phyloP scores from a whole-genome alignment of 2,329 filamentous ascomycete species.

The Plenodomus tracheiphilus region DNA sequence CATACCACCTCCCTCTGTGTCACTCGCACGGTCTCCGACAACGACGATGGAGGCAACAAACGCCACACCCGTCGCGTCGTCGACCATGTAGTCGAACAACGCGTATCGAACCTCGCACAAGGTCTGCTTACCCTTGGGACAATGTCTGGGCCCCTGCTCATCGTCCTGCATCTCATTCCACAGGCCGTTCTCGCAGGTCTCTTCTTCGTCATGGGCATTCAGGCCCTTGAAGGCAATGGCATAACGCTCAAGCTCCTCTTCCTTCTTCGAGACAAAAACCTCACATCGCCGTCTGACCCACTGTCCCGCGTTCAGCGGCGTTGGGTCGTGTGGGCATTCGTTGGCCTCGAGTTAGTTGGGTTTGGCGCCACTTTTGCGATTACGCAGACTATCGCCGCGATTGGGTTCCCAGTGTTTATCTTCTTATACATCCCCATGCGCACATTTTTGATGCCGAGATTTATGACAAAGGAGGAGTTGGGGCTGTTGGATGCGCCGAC shows the following conservation, averaged over 20 bases:
- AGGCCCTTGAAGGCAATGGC: slow-evolving; percentile 57
- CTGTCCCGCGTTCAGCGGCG: slow-evolving; percentile 49
- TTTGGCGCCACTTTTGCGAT: slow-evolving; percentile 61
- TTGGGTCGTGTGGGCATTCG: slow-evolving; percentile 54
- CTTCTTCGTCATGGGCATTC: slow-evolving; percentile 62
- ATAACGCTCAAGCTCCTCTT: slow-evolving; percentile 57
- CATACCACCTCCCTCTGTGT: slow-evolving; percentile 59
- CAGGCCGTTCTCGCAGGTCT: slow-evolving; percentile 59
- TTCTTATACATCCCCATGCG: slow-evolving; percentile 59
- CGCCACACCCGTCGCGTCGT: slow-evolving; percentile 48
- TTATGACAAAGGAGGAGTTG: slow-evolving; percentile 56
- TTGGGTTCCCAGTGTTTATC: slow-evolving; percentile 63
- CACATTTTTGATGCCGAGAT: slow-evolving; percentile 54
- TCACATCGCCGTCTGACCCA: slow-evolving; percentile 54
- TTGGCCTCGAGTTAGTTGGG: slow-evolving; percentile 55
- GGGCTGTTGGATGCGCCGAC: slow-evolving; percentile 58
- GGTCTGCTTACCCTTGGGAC: slow-evolving; percentile 58
- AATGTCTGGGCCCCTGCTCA: slow-evolving; percentile 60
- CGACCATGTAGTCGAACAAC: slow-evolving; percentile 59
- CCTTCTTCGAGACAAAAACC: slow-evolving; percentile 51
- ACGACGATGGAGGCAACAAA: slow-evolving; percentile 49
- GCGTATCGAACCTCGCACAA: slow-evolving; percentile 60
- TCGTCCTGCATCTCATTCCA: slow-evolving; percentile 59
- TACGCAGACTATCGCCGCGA: slow-evolving; percentile 63
- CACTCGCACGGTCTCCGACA: slow-evolving; percentile 44